Percentiles rank a stretch among this genome's conserved stretches.
Conservation (phyloP, 805 yeast species). For the Candida sonorensis region DNA sequence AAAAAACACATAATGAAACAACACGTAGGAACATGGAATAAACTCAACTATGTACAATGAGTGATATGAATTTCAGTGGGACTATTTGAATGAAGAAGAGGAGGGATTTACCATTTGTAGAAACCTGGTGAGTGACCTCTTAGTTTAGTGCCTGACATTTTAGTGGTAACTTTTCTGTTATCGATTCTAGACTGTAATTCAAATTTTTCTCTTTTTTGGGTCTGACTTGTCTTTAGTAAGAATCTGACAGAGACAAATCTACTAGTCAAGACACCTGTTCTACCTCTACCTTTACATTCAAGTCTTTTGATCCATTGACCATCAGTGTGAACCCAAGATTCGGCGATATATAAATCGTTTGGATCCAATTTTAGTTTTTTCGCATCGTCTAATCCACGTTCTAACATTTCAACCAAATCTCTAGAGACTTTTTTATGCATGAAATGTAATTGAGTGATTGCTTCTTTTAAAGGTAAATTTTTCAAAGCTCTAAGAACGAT, state of each 20-base stretch:
- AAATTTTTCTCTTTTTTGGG: conserved; percentile 51
- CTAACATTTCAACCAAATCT: conserved; percentile 70
- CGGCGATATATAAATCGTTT: conserved; percentile 61
- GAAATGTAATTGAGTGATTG: conserved; percentile 91
- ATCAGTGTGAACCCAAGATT: conserved; percentile 90
- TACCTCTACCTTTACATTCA: conserved; percentile 87
- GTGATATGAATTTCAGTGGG: too few relatives aligned
- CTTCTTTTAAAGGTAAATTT: conserved; percentile 63
- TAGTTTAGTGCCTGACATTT: conserved; percentile 36
- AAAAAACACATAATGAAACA: too few relatives aligned
- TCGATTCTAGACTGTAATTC: conserved; percentile 46
- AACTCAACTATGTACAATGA: too few relatives aligned
- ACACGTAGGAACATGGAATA: too few relatives aligned
- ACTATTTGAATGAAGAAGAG: too few relatives aligned
- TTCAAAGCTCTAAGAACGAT: conserved; percentile 70
- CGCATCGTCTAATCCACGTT: conserved; percentile 67
- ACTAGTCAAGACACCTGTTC: conserved; percentile 72
- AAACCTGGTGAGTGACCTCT: conserved; percentile 45
- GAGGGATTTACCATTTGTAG: conserved; percentile 51
- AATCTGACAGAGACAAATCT: conserved; percentile 77
- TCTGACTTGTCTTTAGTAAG: conserved; percentile 61
- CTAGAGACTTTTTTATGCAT: conserved; percentile 70
- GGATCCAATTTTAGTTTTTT: conserved; percentile 49
- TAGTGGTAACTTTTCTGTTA: conserved; percentile 35
- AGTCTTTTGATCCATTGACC: conserved; percentile 64